phyloP scores from a whole-genome alignment of 768 basidiomycete species.

The Dacryopinax primogenitus region DNA sequence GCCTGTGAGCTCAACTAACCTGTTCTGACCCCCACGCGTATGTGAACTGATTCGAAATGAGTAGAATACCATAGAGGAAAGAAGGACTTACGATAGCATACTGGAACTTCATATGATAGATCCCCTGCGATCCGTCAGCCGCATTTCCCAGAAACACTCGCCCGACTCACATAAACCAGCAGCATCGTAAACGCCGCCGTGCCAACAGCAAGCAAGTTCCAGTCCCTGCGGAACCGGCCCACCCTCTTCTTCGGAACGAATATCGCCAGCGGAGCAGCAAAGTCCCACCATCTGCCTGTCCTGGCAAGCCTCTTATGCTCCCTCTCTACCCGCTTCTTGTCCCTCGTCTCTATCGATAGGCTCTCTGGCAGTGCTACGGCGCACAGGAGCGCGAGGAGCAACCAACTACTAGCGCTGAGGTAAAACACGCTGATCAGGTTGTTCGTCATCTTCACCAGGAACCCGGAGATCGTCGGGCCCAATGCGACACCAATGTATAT shows the following conservation, averaged over 20 bases:
- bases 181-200: slow-evolving; percentile 49
- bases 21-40: slow-evolving; percentile 55
- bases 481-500: slow-evolving; percentile 63
- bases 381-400: slow-evolving; percentile 43
- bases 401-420: slow-evolving; percentile 33
- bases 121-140: slow-evolving; percentile 33
- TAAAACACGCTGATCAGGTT: slow-evolving; percentile 43
- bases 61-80: neutral
- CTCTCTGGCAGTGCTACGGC: slow-evolving; percentile 45
- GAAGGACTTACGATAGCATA: slow-evolving; percentile 42
- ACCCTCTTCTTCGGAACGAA: slow-evolving; percentile 37
- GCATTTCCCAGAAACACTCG: neutral
- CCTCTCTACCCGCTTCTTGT: slow-evolving; percentile 23
- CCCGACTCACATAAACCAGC: slow-evolving; percentile 44
- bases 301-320: slow-evolving; percentile 22
- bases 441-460: slow-evolving; percentile 35
- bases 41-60: slow-evolving; percentile 20
- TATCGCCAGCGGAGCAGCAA: neutral
- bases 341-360: slow-evolving; percentile 28
- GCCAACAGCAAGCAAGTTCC: slow-evolving; percentile 60
- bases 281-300: slow-evolving; percentile 5
- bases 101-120: slow-evolving; percentile 63
- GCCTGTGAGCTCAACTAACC: slow-evolving; percentile 25
- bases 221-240: slow-evolving; percentile 40
- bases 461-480: slow-evolving; percentile 58